Conservation (phyloP, 768 basidiomycete genomes). For the Pulveroboletus sp. region DNA sequence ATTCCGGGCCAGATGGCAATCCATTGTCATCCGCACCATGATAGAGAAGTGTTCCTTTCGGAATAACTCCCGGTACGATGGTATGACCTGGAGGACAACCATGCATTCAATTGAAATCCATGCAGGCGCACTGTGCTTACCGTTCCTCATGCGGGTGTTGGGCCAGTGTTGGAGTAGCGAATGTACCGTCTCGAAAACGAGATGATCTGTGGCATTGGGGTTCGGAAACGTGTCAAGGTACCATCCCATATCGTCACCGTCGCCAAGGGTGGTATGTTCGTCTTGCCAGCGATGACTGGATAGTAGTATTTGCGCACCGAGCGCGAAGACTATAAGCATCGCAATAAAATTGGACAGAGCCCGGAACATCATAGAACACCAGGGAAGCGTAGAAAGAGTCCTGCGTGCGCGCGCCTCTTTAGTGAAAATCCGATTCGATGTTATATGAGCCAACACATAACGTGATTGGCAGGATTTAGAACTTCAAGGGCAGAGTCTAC, state of each 20-base stretch:
- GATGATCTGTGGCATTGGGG: slow-evolving; percentile 31
- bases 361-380: background rate
- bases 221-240: slow-evolving; percentile 18
- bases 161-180: slow-evolving; percentile 36
- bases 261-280: background rate
- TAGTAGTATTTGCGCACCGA: background rate
- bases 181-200: slow-evolving; percentile 28
- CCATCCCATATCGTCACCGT: slow-evolving; percentile 10
- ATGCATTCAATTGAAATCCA: background rate
- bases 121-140: slow-evolving; percentile 5
- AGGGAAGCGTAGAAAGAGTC: background rate
- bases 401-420: too few relatives aligned
- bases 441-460: too few relatives aligned
- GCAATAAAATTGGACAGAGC: background rate
- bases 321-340: background rate
- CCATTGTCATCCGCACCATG: slow-evolving; percentile 18
- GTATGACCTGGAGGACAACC: slow-evolving; percentile 22
- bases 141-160: slow-evolving; percentile 38
- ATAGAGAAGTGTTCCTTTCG: slow-evolving; percentile 32
- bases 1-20: slow-evolving; percentile 27
- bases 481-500: too few relatives aligned
- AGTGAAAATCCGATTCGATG: too few relatives aligned
- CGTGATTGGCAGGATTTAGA: too few relatives aligned
- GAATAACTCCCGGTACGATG: slow-evolving; percentile 31
- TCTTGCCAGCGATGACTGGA: background rate